Evolutionary conservation across 2,329 filamentous ascomycete genomes (phyloP).

Genomic region (Penicillium sp.): DNA sequence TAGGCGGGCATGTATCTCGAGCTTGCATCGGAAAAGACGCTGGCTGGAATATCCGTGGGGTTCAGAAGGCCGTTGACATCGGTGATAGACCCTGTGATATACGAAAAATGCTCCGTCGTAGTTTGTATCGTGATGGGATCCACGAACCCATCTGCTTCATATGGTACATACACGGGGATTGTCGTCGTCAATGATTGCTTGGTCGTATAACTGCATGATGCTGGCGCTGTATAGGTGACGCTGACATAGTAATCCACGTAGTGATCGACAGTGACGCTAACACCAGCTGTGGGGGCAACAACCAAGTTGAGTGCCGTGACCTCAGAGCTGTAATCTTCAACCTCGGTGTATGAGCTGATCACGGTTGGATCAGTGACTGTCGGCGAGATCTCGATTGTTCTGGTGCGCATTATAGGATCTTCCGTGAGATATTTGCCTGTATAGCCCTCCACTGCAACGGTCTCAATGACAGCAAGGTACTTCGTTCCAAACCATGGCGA

Average conservation of each 20-base stretch:
- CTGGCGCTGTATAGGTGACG: constrained; percentile 15
- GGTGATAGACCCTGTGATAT: constrained; percentile 6
- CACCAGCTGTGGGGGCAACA: constrained; percentile 13
- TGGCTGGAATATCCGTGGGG: constrained; percentile 11
- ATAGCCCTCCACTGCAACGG: constrained; percentile 4
- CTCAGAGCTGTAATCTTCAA: constrained; percentile 7
- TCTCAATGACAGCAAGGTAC: constrained; percentile 14
- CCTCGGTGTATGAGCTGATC: constrained; percentile 9
- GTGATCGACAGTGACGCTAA: constrained; percentile 7
- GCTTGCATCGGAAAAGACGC: constrained; percentile 9
- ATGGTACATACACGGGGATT: constrained; percentile 10
- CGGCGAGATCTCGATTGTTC: constrained; percentile 10
- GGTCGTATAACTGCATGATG: constrained; percentile 17
- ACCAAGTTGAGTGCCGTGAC: constrained; percentile 18
- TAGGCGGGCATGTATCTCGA: constrained; percentile 7
- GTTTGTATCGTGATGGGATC: constrained; percentile 4
- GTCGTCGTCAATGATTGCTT: constrained; percentile 11
- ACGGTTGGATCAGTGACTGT: constrained; percentile 11
- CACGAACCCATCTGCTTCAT: constrained; percentile 8
- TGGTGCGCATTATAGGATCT: constrained; percentile 7
- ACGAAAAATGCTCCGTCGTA: constrained; percentile 8
- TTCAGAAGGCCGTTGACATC: constrained; percentile 6
- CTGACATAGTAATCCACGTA: constrained; percentile 13
- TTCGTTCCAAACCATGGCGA: constrained; percentile 19
- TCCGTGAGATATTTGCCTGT: constrained; percentile 9